Base-by-base conservation (phyloP, 164 flowering plant species). In the Litsea cubeba region DNA sequence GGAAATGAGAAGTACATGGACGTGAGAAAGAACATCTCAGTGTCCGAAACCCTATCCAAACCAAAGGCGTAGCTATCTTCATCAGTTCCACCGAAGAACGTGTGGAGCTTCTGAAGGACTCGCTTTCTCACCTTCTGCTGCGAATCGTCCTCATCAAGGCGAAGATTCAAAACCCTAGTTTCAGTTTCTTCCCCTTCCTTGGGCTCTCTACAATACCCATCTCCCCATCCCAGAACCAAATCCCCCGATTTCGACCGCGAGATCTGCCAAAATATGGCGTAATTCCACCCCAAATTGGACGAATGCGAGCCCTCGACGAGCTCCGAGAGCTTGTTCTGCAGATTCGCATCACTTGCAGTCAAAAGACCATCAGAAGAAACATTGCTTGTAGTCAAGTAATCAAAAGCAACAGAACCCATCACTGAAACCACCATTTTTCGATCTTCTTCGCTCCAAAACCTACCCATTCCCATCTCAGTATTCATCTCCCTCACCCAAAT, bases 1-100 rank as follows among this genome's bases (percentile, higher is more conserved):
- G 94, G 97, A 35, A 96, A 96, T 0, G 90, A 89, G 78, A 96
- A 96, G 68, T 96, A 96, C 99, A 96, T 96, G 3, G 99, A 96
- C 0, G 89, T 90, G 0, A 96, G 88, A 67, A 91, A 96, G 82
- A 96, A 91, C 93, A 96, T 89, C 86, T 96, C 99, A 0, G 89
- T 94, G 68, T 91, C 97, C 0, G 98, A 92, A 46, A 92, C 93
- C 76, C 86, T 81, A 77, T 92, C 99, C 82, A 92, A 76, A 15
- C 90, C 91, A 54, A 85, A 82, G 18, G 94, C 97, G 79, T 85
- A 88, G 75, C 82, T 86, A 51, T 94, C 97, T 78, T 96, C 98
- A 25, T 91, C 98, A 1, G 87, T 82, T n/a, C 92, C 97, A 0
- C 97, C 97, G 76, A 88, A 92, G 72, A 84, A 73, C 0, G 83